phyloP scores from a whole-genome alignment of 1,284 basidiomycete genomes.

The Taiwanofungus camphoratus region DNA sequence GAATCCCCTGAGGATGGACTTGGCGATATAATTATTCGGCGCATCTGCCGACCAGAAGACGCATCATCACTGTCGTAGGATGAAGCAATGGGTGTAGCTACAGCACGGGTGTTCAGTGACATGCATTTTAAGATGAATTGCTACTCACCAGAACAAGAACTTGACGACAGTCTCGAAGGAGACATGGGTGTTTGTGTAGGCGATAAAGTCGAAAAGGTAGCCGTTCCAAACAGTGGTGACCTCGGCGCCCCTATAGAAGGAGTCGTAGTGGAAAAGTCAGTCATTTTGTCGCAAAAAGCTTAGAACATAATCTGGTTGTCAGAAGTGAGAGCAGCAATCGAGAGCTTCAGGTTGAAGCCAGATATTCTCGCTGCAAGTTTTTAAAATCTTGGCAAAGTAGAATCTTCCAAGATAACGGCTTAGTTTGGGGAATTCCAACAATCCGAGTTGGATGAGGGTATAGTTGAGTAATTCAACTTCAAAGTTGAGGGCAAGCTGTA shows the following conservation, averaged over 20 bases:
- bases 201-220: slow-evolving; percentile 43
- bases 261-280: slow-evolving; percentile 8
- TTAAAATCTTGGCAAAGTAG: too few relatives aligned
- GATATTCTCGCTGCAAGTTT: not conserved
- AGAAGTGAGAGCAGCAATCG: not conserved
- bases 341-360: not conserved
- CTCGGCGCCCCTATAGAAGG: slow-evolving; percentile 21
- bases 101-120: not conserved
- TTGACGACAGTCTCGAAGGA: slow-evolving; percentile 38
- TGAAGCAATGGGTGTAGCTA: slow-evolving; percentile 30
- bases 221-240: slow-evolving; percentile 44
- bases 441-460: not conserved
- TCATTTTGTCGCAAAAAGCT: slow-evolving; percentile 24
- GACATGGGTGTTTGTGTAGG: slow-evolving; percentile 37
- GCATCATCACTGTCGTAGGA: slow-evolving; percentile 35
- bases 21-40: slow-evolving; percentile 38
- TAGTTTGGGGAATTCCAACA: too few relatives aligned
- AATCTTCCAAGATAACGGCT: too few relatives aligned
- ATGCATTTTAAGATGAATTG: not conserved
- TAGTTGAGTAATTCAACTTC: not conserved
- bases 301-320: not conserved
- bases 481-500: slow-evolving; percentile 29
- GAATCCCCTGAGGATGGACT: slow-evolving; percentile 24
- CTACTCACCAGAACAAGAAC: slow-evolving; percentile 19
- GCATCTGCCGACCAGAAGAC: slow-evolving; percentile 33